Base-by-base conservation (phyloP, 1,284 basidiomycete genomes). In the Fomitopsis palustris region DNA sequence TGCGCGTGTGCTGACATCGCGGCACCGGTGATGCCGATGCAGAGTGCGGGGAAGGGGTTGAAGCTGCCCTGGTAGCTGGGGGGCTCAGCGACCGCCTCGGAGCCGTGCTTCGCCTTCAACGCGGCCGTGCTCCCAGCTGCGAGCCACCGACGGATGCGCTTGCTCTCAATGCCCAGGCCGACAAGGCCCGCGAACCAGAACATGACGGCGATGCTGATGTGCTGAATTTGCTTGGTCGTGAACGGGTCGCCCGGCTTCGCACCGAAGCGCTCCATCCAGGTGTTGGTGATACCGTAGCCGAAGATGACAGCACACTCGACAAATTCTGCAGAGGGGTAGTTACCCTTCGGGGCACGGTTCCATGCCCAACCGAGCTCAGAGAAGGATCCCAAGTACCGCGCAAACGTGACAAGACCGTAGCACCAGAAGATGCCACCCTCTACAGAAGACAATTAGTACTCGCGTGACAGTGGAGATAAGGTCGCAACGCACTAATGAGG, bases 1-100 rank as follows among this genome's bases (percentile, higher is more conserved):
- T 98, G 96, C 63, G 87, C 85, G 72, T 98, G 96, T 0, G 94
- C 93, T n/a, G 92, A 86, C 96, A 98, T 98, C 1, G 94, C 96
- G 4, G 92, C 83, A 35, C 96, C 96, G 3, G 96, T 97, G 39
- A 96, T 86, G 45, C 93, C 95, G 61, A 98, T 95, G 49, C 94
- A 91, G 35, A 98, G 80, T 0, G 94, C 94, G 1, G 95, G 95
- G 78, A 98, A 94, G 0, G 95, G 95, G 72, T 98, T 98, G 76
- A 96, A 96, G 72, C 88, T 92, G 19, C 81, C 86, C 25, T 77
- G 73, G 72, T 96, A 96, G 60, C 85, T 88, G 1, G 84, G 77
- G 4, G 92, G 92, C 64, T 90, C 85, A 1, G 77, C 72, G 3
- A 87, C 72, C 6, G 75, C 74, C 56, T 82, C 80, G 54, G 72